These are phyloP conservation scores for Rhizopus arrhizus DNA, from an alignment of 371 early-diverging fungal species.

Conservation along the genomic window DNA sequence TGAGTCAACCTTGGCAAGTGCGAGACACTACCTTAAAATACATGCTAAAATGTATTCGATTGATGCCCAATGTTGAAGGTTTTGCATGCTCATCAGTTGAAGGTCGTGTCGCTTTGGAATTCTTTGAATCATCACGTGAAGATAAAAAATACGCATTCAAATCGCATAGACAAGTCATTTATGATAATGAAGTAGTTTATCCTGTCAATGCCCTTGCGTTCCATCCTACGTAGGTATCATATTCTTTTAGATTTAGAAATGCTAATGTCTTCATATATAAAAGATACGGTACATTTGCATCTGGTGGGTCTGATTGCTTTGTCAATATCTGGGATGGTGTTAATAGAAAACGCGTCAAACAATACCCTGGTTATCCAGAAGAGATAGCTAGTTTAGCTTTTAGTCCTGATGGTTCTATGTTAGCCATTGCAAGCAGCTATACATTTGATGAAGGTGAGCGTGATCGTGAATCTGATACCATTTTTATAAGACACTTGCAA, in stretches of 20 bases:
- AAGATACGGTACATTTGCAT: conserved; percentile 89
- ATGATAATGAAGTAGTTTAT: conserved; percentile 85
- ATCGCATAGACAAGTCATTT: conserved; percentile 82
- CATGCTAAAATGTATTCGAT: conserved; percentile 78
- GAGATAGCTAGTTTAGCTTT: conserved; percentile 83
- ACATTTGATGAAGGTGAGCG: conserved; percentile 94
- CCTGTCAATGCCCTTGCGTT: conserved; percentile 94
- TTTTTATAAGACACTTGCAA: conserved; percentile 72
- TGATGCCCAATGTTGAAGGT: conserved; percentile 84
- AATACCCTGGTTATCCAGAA: conserved; percentile 82
- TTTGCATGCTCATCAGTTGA: conserved; percentile 91
- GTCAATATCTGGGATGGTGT: conserved; percentile 92
- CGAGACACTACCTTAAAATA: conserved; percentile 81
- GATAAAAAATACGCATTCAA: conserved; percentile 92
- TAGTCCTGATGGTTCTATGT: conserved; percentile 71
- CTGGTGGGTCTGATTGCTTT: conserved; percentile 94
- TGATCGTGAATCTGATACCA: conserved; percentile 81
- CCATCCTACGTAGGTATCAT: conserved; percentile 76
- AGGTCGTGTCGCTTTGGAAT: conserved; percentile 94
- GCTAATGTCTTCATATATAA: background rate
- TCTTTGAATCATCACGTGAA: conserved; percentile 74
- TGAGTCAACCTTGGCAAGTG: conserved; percentile 72
- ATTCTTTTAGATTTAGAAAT: background rate
- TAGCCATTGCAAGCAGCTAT: conserved; percentile 92
- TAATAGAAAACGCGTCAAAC: conserved; percentile 84